Evolutionary conservation across 2,329 filamentous ascomycete species (phyloP), one percentile per base, ranked within the genome.

Genomic region (Epichloe coenophiala): DNA sequence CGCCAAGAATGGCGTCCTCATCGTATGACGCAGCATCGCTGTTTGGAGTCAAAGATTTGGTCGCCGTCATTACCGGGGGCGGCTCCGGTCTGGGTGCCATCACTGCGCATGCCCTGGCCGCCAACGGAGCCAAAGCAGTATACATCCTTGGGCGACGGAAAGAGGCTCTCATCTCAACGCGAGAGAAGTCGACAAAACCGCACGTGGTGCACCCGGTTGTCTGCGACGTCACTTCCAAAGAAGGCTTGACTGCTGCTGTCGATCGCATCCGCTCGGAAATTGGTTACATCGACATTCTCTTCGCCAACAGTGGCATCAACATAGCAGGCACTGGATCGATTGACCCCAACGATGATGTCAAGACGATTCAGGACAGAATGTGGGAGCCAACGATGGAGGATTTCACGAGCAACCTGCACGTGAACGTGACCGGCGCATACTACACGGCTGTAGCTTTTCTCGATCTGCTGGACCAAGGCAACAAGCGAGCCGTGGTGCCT

Each of bases 231-330:
- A 66, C 64, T 1, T 66, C 62, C 51, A 63, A 76, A 71, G 58
- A 66, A 57, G 57, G 77, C 72, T 65, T 77, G 1, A 78, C 81
- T 33, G 60, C 75, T 12, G 83, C 84, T 56, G 82, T 84, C 45
- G 65, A 69, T 53, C 71, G 63, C 36, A 65, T 88, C 50, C 65
- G 71, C 3, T 63, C 66, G 21, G 76, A 78, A 27, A 73, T 81
- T 51, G 76, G 77, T 45, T 73, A 78, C 60, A 74, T 87, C 60
- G 77, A 84, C 56, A 74, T 86, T 39, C 68, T 86, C 9, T 69
- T 82, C 60, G 76, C 74, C 63, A 80, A 78, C 58, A 81, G 83
- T 1, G 84, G 84, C 5, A 5, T 56, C 47, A 52, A 51, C 41
- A 51, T 43, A 27, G 39, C 51, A 8, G 51, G 33, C 3, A 27